phyloP scores from a whole-genome alignment of 345 rosid species.

The Brassica incana region DNA sequence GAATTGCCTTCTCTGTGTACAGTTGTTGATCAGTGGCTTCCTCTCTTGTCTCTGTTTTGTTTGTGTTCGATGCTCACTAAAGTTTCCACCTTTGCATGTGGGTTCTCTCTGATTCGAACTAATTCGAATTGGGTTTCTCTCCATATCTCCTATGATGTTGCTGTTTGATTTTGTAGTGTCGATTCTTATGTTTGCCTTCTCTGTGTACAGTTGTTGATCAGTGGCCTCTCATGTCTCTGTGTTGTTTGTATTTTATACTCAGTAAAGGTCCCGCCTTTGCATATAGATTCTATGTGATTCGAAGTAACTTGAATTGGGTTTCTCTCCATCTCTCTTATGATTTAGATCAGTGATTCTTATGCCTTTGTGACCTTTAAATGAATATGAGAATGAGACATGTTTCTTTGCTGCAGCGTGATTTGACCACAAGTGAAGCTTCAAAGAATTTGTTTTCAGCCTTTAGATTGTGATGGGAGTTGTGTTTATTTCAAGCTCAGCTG shows the following conservation, averaged over 20 bases:
- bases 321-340: neutral
- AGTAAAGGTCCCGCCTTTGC: neutral
- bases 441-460: constrained; percentile 23
- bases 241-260: no score
- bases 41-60: neutral
- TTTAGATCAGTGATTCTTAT: neutral
- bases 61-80: neutral
- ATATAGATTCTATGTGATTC: constrained; percentile 6
- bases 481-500: constrained; percentile 77
- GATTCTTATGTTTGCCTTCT: no score
- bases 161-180: no score
- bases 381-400: neutral
- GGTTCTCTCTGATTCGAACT: neutral
- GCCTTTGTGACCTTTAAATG: neutral
- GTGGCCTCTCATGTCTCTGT: no score
- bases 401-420: neutral
- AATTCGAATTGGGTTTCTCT: neutral
- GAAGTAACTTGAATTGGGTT: neutral
- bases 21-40: neutral
- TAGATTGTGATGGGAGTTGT: constrained; percentile 83
- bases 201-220: no score
- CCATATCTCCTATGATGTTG: neutral
- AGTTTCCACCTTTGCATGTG: constrained; percentile 14
- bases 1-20: no score
- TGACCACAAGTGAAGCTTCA: neutral